A percentile compares a stretch with the other conserved stretches of the same genome.
Evolutionary conservation across 257 asterid species (phyloP).

Genomic region (Jasminum sambac): DNA sequence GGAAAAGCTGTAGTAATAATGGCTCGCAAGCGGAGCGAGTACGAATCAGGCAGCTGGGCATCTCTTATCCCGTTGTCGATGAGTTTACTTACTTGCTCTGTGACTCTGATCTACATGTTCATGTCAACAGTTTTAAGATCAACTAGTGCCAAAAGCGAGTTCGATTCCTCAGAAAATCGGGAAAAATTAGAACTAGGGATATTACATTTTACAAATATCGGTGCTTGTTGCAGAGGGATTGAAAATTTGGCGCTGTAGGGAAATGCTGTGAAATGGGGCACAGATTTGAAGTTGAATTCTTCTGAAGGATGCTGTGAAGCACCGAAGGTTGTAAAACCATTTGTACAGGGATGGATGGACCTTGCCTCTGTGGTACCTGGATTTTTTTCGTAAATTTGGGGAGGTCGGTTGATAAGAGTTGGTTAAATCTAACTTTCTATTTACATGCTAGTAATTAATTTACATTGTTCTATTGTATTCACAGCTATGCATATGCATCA

Average conservation of each 20-base stretch:
- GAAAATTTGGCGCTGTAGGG: conserved; percentile 87
- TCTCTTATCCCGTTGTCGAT: background rate
- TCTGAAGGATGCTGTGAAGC: conserved; percentile 73
- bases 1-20: too few relatives aligned
- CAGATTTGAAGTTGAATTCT: conserved; percentile 80
- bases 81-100: background rate
- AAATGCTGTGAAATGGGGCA: conserved; percentile 85
- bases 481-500: too few relatives aligned
- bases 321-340: conserved; percentile 71
- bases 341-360: conserved; percentile 80
- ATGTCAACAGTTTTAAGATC: background rate
- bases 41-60: background rate
- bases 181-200: background rate
- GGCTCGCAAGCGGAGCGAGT: background rate
- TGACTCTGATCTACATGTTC: background rate
- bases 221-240: conserved; percentile 75
- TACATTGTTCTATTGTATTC: too few relatives aligned
- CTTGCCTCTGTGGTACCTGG: conserved; percentile 89
- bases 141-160: background rate
- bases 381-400: conserved; percentile 86
- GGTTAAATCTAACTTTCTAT: too few relatives aligned
- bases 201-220: conserved; percentile 16
- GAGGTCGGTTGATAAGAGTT: conserved; percentile 80
- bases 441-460: too few relatives aligned
- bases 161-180: background rate